phyloP scores from a whole-genome alignment of 495 filamentous ascomycete species.

The Copromyces sp. region DNA sequence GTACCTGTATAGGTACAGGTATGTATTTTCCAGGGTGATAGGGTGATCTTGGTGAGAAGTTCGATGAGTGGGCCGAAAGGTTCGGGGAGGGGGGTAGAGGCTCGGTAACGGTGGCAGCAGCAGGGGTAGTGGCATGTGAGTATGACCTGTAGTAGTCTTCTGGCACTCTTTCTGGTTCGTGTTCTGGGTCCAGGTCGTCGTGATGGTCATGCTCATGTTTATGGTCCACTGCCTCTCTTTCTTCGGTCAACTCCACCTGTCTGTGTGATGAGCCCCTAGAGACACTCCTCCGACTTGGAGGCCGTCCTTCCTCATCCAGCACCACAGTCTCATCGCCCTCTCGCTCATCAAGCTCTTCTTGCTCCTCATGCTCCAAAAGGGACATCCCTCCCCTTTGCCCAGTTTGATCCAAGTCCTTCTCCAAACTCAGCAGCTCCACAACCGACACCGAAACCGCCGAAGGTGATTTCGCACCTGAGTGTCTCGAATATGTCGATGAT shows the following conservation, averaged over 20 bases:
- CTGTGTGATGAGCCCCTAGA: neutral
- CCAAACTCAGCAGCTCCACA: neutral
- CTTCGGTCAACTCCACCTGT: neutral
- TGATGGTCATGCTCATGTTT: neutral
- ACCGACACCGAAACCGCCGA: neutral
- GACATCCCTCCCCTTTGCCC: neutral
- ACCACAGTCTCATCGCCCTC: neutral
- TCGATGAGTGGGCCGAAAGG: neutral
- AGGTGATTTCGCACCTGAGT: neutral
- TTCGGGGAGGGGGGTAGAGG: neutral
- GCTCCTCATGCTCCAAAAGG: neutral
- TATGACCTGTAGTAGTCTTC: neutral
- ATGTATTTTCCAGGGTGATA: neutral
- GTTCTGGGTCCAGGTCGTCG: neutral
- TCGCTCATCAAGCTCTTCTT: neutral
- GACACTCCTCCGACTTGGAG: neutral
- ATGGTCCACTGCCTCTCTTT: neutral
- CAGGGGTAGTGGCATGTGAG: neutral
- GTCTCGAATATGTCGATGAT: neutral
- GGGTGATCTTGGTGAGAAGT: neutral
- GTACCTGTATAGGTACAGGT: neutral
- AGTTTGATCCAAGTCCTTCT: neutral
- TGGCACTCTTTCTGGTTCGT: neutral
- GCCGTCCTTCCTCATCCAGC: neutral
- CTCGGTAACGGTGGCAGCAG: neutral